Conservation (phyloP, 805 yeast species). For the Hanseniaspora vineae region DNA sequence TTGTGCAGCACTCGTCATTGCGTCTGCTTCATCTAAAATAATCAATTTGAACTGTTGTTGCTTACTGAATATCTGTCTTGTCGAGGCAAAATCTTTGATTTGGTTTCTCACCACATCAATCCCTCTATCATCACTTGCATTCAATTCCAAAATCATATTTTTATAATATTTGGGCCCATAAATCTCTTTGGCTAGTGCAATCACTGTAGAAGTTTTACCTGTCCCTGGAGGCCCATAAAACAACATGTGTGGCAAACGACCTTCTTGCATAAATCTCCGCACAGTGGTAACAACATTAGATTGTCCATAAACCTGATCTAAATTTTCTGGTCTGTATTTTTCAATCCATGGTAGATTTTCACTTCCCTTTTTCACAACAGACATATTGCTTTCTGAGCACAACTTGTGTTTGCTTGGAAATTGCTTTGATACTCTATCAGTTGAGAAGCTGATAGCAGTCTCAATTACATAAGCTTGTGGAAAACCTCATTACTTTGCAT, state of each 20-base stretch:
- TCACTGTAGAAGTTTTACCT: conserved; percentile 80
- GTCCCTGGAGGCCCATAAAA: conserved; percentile 96
- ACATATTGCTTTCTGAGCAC: too few species aligned
- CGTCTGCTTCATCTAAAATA: conserved; percentile 91
- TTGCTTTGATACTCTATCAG: neutral
- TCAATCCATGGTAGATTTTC: conserved; percentile 83
- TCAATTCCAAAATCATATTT: conserved; percentile 87
- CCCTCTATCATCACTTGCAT: conserved; percentile 96
- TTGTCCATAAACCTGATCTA: conserved; percentile 89
- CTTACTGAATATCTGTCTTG: conserved; percentile 55
- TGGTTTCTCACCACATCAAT: conserved; percentile 96
- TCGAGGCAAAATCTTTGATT: conserved; percentile 90
- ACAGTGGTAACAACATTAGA: conserved; percentile 76
- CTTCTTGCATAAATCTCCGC: conserved; percentile 69
- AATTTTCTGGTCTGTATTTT: conserved; percentile 75
- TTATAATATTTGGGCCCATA: conserved; percentile 62
- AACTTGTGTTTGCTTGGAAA: neutral
- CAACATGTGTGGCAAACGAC: conserved; percentile 77
- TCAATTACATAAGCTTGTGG: too few species aligned
- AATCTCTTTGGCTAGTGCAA: conserved; percentile 76
- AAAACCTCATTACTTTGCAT: too few species aligned
- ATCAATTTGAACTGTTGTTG: conserved; percentile 74
- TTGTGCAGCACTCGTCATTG: conserved; percentile 83
- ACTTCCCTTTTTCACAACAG: conserved; percentile 8
- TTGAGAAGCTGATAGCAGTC: too few species aligned